phyloP scores from a whole-genome alignment of 208 protist genomes.

The Acanthamoeba sp. region DNA sequence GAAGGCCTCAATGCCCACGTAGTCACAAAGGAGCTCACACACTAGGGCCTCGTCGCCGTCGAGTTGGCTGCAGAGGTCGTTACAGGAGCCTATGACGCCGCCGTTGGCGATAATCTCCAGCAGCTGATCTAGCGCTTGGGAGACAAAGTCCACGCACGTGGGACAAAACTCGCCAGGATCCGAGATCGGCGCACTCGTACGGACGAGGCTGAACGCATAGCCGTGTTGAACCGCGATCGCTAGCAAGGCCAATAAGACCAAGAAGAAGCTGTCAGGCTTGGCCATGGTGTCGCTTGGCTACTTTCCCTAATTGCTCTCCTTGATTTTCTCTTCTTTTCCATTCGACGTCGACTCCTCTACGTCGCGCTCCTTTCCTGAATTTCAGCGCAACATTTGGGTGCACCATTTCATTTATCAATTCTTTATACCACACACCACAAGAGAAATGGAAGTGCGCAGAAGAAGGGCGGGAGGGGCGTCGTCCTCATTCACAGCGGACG shows the following conservation, averaged over 20 bases:
- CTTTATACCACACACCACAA: background rate
- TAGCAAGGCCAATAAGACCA: too few species aligned
- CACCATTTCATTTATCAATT: too few species aligned
- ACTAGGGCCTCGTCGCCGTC: background rate
- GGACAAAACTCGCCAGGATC: background rate
- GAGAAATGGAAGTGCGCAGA: slow-evolving; percentile 24
- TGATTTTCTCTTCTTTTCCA: background rate
- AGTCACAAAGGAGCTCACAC: slow-evolving; percentile 80
- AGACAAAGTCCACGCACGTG: slow-evolving; percentile 65
- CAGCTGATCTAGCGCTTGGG: slow-evolving; percentile 79
- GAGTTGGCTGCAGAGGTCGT: slow-evolving; percentile 75
- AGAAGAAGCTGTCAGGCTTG: too few species aligned
- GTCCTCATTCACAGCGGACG: background rate
- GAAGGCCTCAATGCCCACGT: slow-evolving; percentile 74
- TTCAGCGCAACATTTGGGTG: background rate
- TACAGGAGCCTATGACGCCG: slow-evolving; percentile 83
- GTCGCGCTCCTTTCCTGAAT: background rate
- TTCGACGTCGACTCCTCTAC: background rate
- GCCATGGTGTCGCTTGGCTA: too few species aligned
- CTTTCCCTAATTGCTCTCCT: background rate
- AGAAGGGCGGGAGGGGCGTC: background rate
- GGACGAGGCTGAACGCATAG: too few species aligned
- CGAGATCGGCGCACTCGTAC: background rate
- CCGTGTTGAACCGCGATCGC: too few species aligned
- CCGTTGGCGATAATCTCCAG: slow-evolving; percentile 85